Conservation (phyloP, 1,139 yeast genomes). For the Sugiyamaella pinicola region DNA sequence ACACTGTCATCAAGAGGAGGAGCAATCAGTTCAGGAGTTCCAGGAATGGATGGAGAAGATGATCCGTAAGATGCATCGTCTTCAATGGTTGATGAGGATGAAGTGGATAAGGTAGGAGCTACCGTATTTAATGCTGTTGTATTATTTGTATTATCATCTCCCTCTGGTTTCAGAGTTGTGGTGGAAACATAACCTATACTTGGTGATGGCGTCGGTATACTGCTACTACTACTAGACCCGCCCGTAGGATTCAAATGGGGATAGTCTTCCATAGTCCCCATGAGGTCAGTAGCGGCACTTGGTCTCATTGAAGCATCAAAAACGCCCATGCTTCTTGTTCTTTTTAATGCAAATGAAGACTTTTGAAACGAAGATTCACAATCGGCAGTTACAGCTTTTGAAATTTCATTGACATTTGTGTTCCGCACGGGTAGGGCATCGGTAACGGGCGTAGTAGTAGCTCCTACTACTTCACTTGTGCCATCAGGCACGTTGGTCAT, state of each 20-base stretch:
- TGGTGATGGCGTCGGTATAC: conserved; percentile 3
- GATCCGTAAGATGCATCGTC: conserved; percentile 20
- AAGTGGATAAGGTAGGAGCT: conserved; percentile 12
- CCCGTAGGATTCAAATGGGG: conserved; percentile 29
- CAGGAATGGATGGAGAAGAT: conserved; percentile 27
- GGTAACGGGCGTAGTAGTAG: background rate
- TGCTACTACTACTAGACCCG: background rate
- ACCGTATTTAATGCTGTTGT: background rate
- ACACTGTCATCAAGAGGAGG: conserved; percentile 73
- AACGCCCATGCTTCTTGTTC: conserved; percentile 83
- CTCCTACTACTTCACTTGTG: conserved; percentile 1
- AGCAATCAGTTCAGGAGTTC: conserved; percentile 44
- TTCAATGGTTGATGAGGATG: conserved; percentile 12
- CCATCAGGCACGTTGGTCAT: conserved; percentile 12
- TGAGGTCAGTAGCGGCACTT: conserved; percentile 25
- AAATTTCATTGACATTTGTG: conserved; percentile 34
- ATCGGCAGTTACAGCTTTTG: conserved; percentile 63
- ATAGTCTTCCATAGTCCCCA: conserved; percentile 30
- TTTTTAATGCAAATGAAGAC: conserved; percentile 72
- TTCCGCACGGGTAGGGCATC: conserved; percentile 18
- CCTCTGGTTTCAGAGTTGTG: conserved; percentile 12
- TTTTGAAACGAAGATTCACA: conserved; percentile 72
- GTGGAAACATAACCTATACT: conserved; percentile 4
- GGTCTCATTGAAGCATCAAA: conserved; percentile 49
- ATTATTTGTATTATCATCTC: background rate